These are phyloP conservation scores for Leccinum ochraceum DNA, from an alignment of 768 basidiomycete species.

Conservation along the genomic window DNA sequence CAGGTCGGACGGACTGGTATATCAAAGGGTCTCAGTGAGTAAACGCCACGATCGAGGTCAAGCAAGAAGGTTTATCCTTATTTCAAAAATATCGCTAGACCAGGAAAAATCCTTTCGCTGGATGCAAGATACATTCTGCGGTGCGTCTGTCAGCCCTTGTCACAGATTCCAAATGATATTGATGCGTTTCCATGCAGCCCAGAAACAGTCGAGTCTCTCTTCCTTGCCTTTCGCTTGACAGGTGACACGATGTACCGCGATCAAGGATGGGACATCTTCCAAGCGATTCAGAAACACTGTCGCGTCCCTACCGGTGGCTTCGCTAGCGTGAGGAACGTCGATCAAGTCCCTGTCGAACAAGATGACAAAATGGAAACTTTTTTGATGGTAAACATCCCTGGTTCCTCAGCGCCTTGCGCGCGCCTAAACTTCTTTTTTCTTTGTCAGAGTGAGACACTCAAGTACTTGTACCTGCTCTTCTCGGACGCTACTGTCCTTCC, in stretches of 20 bases:
- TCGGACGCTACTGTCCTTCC: constrained; percentile 72
- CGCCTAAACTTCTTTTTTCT: not conserved
- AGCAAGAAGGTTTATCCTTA: constrained; percentile 2
- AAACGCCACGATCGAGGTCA: not conserved
- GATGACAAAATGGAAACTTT: constrained; percentile 98
- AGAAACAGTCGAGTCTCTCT: constrained; percentile 93
- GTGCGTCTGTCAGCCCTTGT: constrained; percentile 33
- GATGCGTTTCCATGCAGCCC: constrained; percentile 49
- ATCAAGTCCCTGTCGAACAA: constrained; percentile 61
- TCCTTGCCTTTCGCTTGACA: constrained; percentile 88
- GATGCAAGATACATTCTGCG: constrained; percentile 94
- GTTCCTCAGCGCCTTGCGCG: not conserved
- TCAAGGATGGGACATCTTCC: constrained; percentile 87
- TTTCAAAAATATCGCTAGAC: constrained; percentile 17
- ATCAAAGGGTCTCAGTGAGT: constrained; percentile 78
- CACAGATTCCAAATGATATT: not conserved
- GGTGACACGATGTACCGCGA: constrained; percentile 80
- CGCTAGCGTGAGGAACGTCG: constrained; percentile 82
- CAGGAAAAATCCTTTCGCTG: constrained; percentile 44
- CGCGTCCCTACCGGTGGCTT: constrained; percentile 79
- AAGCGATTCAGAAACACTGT: constrained; percentile 85
- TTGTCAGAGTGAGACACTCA: constrained; percentile 79
- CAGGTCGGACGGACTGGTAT: constrained; percentile 72
- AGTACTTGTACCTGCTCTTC: constrained; percentile 90
- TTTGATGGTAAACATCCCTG: constrained; percentile 61